These are phyloP conservation scores for Fagopyrum tataricum DNA, from an alignment of 148 eudicot genomes.

Conservation along the genomic window DNA sequence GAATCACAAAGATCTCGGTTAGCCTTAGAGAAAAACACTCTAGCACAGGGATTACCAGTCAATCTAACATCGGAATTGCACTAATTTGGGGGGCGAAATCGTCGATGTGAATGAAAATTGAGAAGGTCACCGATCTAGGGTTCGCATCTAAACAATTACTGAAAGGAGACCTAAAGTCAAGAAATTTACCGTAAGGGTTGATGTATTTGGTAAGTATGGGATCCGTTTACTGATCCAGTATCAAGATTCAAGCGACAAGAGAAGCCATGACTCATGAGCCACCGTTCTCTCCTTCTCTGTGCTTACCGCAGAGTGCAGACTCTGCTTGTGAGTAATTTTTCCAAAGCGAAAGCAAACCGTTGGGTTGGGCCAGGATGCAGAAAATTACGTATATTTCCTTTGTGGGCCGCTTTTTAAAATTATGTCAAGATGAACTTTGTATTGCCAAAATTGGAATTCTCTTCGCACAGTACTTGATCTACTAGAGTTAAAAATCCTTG, in stretches of 20 bases:
- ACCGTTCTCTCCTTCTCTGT: not conserved
- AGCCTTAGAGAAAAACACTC: not conserved
- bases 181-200: not conserved
- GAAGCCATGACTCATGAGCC: slow-evolving; percentile 2
- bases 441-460: not conserved
- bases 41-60: not conserved
- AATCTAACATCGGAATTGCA: not conserved
- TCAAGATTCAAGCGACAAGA: slow-evolving; percentile 6
- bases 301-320: not conserved
- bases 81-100: slow-evolving; percentile 11
- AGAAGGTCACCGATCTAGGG: not conserved
- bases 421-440: not conserved
- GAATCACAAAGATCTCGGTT: not conserved
- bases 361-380: not conserved
- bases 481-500: no score
- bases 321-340: not conserved
- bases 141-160: not conserved
- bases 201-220: not conserved
- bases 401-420: not conserved
- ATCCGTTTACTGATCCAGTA: not conserved
- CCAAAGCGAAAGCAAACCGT: not conserved
- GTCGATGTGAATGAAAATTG: not conserved
- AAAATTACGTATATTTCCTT: not conserved
- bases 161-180: not conserved
- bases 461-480: not conserved